phyloP scores from a whole-genome alignment of 2,329 filamentous ascomycete genomes.

The Dothideomycetes sp. region DNA sequence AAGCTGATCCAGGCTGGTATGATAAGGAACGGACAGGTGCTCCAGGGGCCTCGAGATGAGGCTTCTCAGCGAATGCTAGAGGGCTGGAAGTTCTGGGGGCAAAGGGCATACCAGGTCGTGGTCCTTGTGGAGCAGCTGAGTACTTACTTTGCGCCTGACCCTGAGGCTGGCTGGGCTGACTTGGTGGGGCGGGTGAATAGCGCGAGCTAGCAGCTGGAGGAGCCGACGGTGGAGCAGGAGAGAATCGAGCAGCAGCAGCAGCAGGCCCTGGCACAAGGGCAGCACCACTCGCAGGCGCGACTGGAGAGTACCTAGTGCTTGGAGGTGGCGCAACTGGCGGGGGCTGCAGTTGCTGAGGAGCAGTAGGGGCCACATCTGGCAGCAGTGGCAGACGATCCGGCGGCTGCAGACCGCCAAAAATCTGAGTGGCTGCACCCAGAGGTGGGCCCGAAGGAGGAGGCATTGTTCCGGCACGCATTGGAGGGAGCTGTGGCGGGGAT shows the following conservation, averaged over 20 bases:
- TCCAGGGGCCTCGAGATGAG: conserved; percentile 16
- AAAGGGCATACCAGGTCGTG: conserved; percentile 36
- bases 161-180: conserved; percentile 20
- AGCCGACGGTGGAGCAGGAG: conserved; percentile 32
- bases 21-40: conserved; percentile 5
- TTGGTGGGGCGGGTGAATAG: conserved; percentile 49
- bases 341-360: conserved; percentile 17
- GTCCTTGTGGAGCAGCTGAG: conserved; percentile 23
- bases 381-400: conserved; percentile 30
- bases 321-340: conserved; percentile 20
- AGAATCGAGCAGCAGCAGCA: conserved; percentile 18
- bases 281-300: conserved; percentile 8
- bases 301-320: conserved; percentile 20
- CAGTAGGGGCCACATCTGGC: conserved; percentile 25
- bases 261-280: conserved; percentile 20
- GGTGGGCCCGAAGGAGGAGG: conserved; percentile 9
- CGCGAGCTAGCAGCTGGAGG: conserved; percentile 23
- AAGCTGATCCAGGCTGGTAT: conserved; percentile 3
- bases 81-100: conserved; percentile 56
- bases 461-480: conserved; percentile 1
- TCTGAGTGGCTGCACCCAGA: conserved; percentile 16
- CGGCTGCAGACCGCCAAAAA: conserved; percentile 23
- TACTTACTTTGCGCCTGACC: conserved; percentile 26
- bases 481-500: conserved; percentile 8
- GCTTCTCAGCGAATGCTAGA: conserved; percentile 39